Evolutionary conservation across 371 early-diverging fungal species (phyloP), one percentile per base, ranked within the genome.

Genomic region (Neoconidiobolus thromboides): DNA sequence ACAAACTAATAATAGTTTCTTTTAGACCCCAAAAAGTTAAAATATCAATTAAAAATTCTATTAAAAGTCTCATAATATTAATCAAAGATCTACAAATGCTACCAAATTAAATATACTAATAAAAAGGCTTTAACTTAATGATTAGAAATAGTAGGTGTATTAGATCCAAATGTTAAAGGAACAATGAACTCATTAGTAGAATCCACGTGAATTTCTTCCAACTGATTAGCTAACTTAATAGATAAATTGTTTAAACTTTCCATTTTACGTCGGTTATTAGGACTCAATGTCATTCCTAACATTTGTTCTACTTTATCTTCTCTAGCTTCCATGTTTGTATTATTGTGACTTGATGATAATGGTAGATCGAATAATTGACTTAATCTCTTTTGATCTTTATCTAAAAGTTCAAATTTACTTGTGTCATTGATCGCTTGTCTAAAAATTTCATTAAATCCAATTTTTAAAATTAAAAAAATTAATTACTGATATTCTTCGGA

Each of bases 401-500:
- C 52, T 51, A 26, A 14, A 26, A 26, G 26, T 36, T 36, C 26
- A 10, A 51, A 38, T 14, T n/a, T 14, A 6, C 26, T 51, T 14
- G 52, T 26, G 52, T 36, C 37, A n/a, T 51, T 51, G 52, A 51
- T 51, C 52, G 37, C 26, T 7, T 3, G n/a, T 51, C 52, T 51
- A 51, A n/a, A 36, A 51, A 14, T 6, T 9, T 51, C 36, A 51
- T 14, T n/a, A 7, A 7, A 6, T 14, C 6, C 10, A 51, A 26
- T 26, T 26, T 26, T 26, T 26, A 26, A 26, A 26, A 26, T 26
- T 26, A 51, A 36, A 14, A 51, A 14, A 26, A 10, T 3, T 6
- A 36, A 14, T n/a, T 51, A 51, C 52, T 26, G n/a, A 51, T 51
- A 51, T n/a, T 51, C 52, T 51, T 51, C 52, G 14, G 52, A 51